phyloP scores from a whole-genome alignment of 2,329 filamentous ascomycete genomes.

The Meredithiella fracta region DNA sequence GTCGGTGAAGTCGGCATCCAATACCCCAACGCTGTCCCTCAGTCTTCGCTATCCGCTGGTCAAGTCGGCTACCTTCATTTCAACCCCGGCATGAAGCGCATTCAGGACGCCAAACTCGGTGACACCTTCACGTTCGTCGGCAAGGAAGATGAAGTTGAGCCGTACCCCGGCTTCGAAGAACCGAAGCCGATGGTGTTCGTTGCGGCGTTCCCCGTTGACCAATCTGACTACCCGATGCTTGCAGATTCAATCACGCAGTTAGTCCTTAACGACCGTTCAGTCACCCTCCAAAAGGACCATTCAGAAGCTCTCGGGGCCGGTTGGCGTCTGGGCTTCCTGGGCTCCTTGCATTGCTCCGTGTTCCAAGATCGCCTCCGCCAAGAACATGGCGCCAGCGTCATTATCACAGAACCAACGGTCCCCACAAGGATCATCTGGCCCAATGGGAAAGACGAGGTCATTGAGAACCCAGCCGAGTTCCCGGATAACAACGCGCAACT shows the following conservation, averaged over 20 bases:
- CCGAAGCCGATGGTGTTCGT: slow-evolving; percentile 99
- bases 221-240: slow-evolving; percentile 68
- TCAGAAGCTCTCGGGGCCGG: slow-evolving; percentile 87
- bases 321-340: slow-evolving; percentile 85
- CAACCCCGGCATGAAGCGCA: slow-evolving; percentile 96
- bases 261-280: slow-evolving; percentile 83
- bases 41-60: slow-evolving; percentile 65
- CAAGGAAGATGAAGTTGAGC: slow-evolving; percentile 56
- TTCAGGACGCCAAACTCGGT: slow-evolving; percentile 87
- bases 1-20: slow-evolving; percentile 96
- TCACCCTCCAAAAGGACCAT: slow-evolving; percentile 84
- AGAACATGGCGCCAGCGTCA: slow-evolving; percentile 86
- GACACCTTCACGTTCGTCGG: slow-evolving; percentile 84
- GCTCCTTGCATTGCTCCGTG: slow-evolving; percentile 96
- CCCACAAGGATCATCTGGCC: slow-evolving; percentile 69
- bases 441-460: slow-evolving; percentile 27
- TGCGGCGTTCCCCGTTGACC: slow-evolving; percentile 86
- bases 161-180: slow-evolving; percentile 85
- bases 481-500: slow-evolving; percentile 32
- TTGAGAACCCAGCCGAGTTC: slow-evolving; percentile 78
- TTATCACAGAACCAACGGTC: slow-evolving; percentile 91
- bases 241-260: slow-evolving; percentile 92
- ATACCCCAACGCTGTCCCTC: slow-evolving; percentile 73
- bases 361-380: slow-evolving; percentile 90
- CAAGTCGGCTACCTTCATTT: slow-evolving; percentile 96